phyloP scores from a whole-genome alignment of 2,329 filamentous ascomycete species.

The Exophiala aquamarina region DNA sequence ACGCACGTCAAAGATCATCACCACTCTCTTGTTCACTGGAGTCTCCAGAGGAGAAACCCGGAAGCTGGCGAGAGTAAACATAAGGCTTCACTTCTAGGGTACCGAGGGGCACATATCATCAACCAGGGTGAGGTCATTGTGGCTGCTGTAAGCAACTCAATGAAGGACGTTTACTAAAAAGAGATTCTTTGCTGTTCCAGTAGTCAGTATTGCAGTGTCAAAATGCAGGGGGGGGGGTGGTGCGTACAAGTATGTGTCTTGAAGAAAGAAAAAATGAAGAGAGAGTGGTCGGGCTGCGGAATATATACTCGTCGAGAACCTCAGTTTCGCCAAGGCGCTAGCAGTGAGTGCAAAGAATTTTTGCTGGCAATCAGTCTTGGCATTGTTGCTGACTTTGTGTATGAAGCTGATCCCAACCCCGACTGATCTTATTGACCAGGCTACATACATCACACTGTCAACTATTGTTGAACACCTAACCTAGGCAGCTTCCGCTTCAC shows the following conservation, averaged over 20 bases:
- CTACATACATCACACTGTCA: too few relatives aligned
- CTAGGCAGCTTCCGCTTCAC: too few relatives aligned
- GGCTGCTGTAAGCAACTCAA: constrained; percentile 90
- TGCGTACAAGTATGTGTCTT: not conserved
- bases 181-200: not conserved
- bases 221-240: constrained; percentile 1
- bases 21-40: constrained; percentile 65
- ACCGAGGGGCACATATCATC: constrained; percentile 86
- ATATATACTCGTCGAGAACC: too few relatives aligned
- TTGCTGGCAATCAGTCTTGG: too few relatives aligned
- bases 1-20: constrained; percentile 85
- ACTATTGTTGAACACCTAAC: too few relatives aligned
- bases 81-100: constrained; percentile 79
- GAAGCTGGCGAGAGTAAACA: constrained; percentile 47
- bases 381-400: too few relatives aligned
- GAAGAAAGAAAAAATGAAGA: too few relatives aligned
- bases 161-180: constrained; percentile 88
- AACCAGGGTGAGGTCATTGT: constrained; percentile 91
- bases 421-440: too few relatives aligned
- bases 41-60: constrained; percentile 21
- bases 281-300: too few relatives aligned
- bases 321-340: too few relatives aligned
- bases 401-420: too few relatives aligned
- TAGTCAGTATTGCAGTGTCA: not conserved
- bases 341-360: too few relatives aligned